phyloP scores from a whole-genome alignment of 2,329 filamentous ascomycete genomes.

The Salinomyces thailandicus region DNA sequence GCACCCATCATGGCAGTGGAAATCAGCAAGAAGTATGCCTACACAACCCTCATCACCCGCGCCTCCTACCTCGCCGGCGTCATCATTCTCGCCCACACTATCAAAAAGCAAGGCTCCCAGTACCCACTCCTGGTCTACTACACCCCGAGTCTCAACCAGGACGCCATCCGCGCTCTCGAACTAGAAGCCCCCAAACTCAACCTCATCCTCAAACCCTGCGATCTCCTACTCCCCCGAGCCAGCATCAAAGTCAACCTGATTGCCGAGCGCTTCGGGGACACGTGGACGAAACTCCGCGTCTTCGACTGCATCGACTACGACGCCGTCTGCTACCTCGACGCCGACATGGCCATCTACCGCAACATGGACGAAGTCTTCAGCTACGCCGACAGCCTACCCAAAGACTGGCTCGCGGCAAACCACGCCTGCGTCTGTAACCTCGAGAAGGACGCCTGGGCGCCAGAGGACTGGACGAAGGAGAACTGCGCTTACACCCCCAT shows the following conservation, averaged over 20 bases:
- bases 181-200: conserved; percentile 32
- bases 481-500: conserved; percentile 42
- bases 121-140: conserved; percentile 43
- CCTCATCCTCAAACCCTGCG: conserved; percentile 31
- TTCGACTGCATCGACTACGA: conserved; percentile 33
- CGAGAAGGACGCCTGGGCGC: conserved; percentile 41
- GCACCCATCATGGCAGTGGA: not conserved
- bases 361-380: conserved; percentile 39
- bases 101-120: conserved; percentile 35
- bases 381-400: conserved; percentile 24
- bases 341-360: conserved; percentile 40
- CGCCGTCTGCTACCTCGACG: conserved; percentile 41
- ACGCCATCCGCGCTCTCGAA: conserved; percentile 33
- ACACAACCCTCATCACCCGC: conserved; percentile 43
- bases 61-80: conserved; percentile 43
- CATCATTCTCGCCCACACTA: conserved; percentile 40
- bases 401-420: conserved; percentile 38
- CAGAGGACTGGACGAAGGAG: conserved; percentile 35
- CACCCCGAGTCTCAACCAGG: conserved; percentile 33
- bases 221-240: conserved; percentile 28
- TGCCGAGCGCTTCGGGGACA: conserved; percentile 43
- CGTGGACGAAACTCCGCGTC: conserved; percentile 46
- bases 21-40: conserved; percentile 26
- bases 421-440: conserved; percentile 45
- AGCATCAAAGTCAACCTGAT: conserved; percentile 23